A percentile compares a stretch with the other conserved stretches of the same genome.
Evolutionary conservation across 2,329 filamentous ascomycete species (phyloP).

Genomic region (Colletotrichum falcatum): DNA sequence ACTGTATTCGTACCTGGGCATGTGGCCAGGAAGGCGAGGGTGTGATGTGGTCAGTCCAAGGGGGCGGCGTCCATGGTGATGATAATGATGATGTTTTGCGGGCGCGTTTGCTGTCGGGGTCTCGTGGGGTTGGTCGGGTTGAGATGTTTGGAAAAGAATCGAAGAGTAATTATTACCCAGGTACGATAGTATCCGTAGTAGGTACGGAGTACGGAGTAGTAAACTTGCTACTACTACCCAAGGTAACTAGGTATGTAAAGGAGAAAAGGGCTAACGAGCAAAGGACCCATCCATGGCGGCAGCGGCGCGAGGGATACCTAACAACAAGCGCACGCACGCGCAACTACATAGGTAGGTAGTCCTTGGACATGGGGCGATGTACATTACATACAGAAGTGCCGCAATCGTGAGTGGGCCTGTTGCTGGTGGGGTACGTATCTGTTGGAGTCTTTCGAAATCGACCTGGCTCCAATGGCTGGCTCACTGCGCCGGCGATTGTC

Average conservation of each 20-base stretch:
- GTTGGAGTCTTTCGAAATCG: conserved; percentile 3
- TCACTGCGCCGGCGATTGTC: neutral
- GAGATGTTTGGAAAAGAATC: neutral
- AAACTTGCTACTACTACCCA: too few species aligned
- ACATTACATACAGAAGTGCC: conserved; percentile 39
- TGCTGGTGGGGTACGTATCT: conserved; percentile 19
- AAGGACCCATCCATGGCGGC: conserved; percentile 10
- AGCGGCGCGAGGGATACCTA: neutral
- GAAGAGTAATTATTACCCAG: too few species aligned
- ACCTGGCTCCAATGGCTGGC: too few species aligned
- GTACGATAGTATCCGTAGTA: too few species aligned
- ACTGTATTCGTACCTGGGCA: conserved; percentile 7
- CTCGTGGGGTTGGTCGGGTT: neutral
- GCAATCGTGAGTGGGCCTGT: conserved; percentile 36
- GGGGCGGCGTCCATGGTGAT: conserved; percentile 21
- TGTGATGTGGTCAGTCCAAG: conserved; percentile 16
- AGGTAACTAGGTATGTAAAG: too few species aligned
- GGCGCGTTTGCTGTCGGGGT: conserved; percentile 18
- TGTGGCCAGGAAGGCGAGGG: conserved; percentile 18
- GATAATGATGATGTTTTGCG: conserved; percentile 20
- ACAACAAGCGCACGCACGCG: neutral
- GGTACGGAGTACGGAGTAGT: too few species aligned
- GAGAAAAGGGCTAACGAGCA: conserved; percentile 4
- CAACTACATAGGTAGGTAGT: neutral
- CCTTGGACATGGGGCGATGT: too few species aligned